Evolutionary conservation across 768 basidiomycete genomes (phyloP).

Genomic region (Tulasnella sp.): DNA sequence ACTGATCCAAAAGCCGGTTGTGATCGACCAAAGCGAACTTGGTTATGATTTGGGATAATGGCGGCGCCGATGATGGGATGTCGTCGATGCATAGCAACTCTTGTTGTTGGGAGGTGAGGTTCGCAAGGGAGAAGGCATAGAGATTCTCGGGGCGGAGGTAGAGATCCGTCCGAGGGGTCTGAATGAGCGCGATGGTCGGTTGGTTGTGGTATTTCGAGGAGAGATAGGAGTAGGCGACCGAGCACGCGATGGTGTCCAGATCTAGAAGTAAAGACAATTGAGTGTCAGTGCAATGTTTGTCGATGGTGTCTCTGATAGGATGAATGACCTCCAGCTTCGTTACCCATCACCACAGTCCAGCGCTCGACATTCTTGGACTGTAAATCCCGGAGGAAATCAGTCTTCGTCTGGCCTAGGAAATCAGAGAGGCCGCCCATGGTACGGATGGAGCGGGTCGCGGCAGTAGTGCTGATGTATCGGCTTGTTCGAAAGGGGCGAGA

Average conservation of each 20-base stretch:
- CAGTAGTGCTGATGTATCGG: no score
- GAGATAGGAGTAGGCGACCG: conserved; percentile 76
- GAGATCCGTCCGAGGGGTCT: conserved; percentile 58
- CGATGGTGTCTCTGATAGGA: not conserved
- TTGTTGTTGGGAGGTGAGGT: conserved; percentile 38
- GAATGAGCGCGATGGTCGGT: conserved; percentile 60
- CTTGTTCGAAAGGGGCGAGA: no score
- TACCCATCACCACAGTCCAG: conserved; percentile 89
- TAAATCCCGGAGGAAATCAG: conserved; percentile 49
- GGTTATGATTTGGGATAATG: conserved; percentile 38
- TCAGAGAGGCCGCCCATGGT: conserved; percentile 25
- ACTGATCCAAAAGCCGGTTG: conserved; percentile 47
- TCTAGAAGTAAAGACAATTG: conserved; percentile 39
- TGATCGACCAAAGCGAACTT: conserved; percentile 84
- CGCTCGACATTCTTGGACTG: conserved; percentile 37
- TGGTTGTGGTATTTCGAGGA: conserved; percentile 44
- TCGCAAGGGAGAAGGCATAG: conserved; percentile 55
- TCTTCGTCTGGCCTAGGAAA: conserved; percentile 42
- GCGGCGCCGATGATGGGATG: conserved; percentile 32
- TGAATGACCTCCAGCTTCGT: conserved; percentile 82
- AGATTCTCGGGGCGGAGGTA: conserved; percentile 79
- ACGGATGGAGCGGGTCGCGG: no score
- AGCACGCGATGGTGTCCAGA: conserved; percentile 79
- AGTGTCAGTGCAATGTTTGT: not conserved
- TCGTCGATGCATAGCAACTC: conserved; percentile 63